Percentiles rank a stretch among this genome's conserved stretches.
Conservation (phyloP, 2,329 filamentous ascomycete species). For the Ceratocystis ficicola region DNA sequence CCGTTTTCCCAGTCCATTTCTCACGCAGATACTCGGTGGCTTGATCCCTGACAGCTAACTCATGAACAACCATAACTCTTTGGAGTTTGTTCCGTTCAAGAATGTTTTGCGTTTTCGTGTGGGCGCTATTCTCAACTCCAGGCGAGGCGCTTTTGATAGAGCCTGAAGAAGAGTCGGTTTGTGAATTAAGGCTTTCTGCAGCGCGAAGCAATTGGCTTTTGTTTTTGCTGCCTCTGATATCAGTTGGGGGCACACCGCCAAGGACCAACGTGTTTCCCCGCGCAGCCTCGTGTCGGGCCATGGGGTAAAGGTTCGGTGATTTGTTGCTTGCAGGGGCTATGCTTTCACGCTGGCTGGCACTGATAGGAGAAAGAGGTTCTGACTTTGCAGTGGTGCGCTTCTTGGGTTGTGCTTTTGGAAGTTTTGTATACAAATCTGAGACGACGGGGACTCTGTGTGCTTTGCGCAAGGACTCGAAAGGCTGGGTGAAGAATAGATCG, state of each 20-base stretch:
- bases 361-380: not conserved
- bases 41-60: conserved; percentile 44
- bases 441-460: conserved; percentile 41
- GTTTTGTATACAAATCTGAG: conserved; percentile 37
- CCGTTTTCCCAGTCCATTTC: conserved; percentile 40
- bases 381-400: conserved; percentile 25
- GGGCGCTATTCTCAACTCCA: conserved; percentile 25
- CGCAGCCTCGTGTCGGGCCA: conserved; percentile 35
- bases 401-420: conserved; percentile 15
- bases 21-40: conserved; percentile 38
- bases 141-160: conserved; percentile 44
- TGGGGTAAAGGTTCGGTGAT: conserved; percentile 35
- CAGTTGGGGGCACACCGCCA: conserved; percentile 24
- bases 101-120: conserved; percentile 40
- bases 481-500: conserved; percentile 45
- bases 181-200: conserved; percentile 31
- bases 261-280: conserved; percentile 26
- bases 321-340: conserved; percentile 21
- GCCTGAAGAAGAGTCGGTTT: conserved; percentile 45
- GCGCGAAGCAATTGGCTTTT: conserved; percentile 15
- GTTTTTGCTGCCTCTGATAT: conserved; percentile 6
- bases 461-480: conserved; percentile 36
- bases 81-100: conserved; percentile 43
- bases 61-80: conserved; percentile 45
- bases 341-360: conserved; percentile 21